Evolutionary conservation across 768 basidiomycete genomes (phyloP).

Genomic region (Collybiopsis confluens): DNA sequence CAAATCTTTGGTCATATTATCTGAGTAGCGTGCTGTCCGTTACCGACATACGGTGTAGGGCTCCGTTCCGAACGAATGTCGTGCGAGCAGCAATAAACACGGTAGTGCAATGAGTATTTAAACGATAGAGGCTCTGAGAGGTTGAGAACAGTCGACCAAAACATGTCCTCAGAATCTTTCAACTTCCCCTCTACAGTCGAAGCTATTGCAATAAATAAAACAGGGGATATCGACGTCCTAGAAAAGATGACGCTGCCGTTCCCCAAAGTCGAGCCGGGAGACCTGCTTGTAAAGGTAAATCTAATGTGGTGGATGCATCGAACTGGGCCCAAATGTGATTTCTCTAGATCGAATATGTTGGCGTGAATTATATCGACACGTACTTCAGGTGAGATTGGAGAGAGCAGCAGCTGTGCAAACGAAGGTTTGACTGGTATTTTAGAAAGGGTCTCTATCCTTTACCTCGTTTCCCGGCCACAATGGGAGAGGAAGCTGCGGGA

Average conservation of each 20-base stretch:
- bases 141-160: background rate
- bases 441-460: conserved; percentile 65
- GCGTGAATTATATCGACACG: conserved; percentile 86
- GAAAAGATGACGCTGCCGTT: conserved; percentile 3
- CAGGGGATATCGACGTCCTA: background rate
- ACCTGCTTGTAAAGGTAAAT: background rate
- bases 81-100: too few species aligned
- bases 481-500: conserved; percentile 81
- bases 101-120: too few species aligned
- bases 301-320: too few species aligned
- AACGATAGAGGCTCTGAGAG: too few species aligned
- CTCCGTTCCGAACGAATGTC: too few species aligned
- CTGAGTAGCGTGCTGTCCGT: background rate
- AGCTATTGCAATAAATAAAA: background rate
- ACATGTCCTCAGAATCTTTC: background rate
- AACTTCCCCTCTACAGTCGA: background rate
- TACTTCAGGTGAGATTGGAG: conserved; percentile 60
- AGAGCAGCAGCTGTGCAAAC: background rate
- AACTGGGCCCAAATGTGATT: background rate
- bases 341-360: conserved; percentile 20
- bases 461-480: conserved; percentile 52
- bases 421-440: conserved; percentile 4
- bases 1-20: too few species aligned
- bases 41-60: background rate
- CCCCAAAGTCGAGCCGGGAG: background rate